Conservation (phyloP, 2,329 filamentous ascomycete genomes). For the Epichloe amarillans region DNA sequence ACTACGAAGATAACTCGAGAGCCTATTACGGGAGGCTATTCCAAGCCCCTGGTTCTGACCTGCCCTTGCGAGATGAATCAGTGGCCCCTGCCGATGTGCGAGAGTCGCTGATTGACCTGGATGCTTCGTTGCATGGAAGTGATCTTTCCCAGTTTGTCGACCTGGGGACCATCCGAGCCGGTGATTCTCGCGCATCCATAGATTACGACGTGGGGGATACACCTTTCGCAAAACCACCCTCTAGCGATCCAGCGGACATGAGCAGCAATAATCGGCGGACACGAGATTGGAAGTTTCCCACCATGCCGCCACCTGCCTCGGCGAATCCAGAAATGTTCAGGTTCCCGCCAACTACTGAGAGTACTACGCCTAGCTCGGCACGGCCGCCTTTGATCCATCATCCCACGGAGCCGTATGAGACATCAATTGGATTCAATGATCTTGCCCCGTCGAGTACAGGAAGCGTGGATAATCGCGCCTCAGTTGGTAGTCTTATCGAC, state of each 20-base stretch:
- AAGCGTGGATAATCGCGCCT: slow-evolving; percentile 26
- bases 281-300: slow-evolving; percentile 46
- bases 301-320: slow-evolving; percentile 36
- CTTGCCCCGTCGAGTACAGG: slow-evolving; percentile 22
- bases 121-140: slow-evolving; percentile 42
- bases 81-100: slow-evolving; percentile 34
- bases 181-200: slow-evolving; percentile 30
- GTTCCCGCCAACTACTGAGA: slow-evolving; percentile 31
- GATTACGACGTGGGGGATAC: slow-evolving; percentile 35
- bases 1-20: slow-evolving; percentile 50
- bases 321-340: slow-evolving; percentile 39
- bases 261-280: slow-evolving; percentile 36
- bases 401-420: slow-evolving; percentile 35
- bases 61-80: slow-evolving; percentile 46
- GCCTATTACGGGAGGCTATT: slow-evolving; percentile 42
- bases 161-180: slow-evolving; percentile 46
- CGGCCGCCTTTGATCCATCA: slow-evolving; percentile 36
- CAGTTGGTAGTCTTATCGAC: slow-evolving; percentile 36
- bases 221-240: slow-evolving; percentile 33
- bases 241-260: slow-evolving; percentile 44
- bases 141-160: slow-evolving; percentile 46
- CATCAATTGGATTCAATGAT: slow-evolving; percentile 28
- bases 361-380: slow-evolving; percentile 13
- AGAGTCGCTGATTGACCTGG: slow-evolving; percentile 52
- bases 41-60: slow-evolving; percentile 33